These are phyloP conservation scores for Metschnikowia colocasiae DNA, from an alignment of 805 yeast species.

Conservation along the genomic window DNA sequence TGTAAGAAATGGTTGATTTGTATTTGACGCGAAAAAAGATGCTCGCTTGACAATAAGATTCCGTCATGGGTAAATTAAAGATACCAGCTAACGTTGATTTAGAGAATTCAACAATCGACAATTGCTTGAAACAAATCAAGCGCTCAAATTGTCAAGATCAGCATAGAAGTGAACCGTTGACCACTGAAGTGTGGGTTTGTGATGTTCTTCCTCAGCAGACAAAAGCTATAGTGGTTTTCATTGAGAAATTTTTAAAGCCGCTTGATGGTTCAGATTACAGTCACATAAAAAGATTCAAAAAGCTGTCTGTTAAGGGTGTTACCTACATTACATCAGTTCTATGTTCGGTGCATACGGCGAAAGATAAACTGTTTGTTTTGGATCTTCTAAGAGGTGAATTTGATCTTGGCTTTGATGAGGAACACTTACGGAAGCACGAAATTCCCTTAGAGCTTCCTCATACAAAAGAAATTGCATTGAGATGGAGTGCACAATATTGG, in stretches of 20 bases:
- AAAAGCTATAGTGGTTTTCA: conserved; percentile 23
- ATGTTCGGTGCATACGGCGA: conserved; percentile 40
- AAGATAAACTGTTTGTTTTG: conserved; percentile 21
- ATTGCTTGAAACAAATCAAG: conserved; percentile 44
- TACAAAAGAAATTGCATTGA: conserved; percentile 58
- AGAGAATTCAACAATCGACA: conserved; percentile 42
- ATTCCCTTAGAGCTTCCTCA: conserved; percentile 65
- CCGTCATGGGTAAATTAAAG: conserved; percentile 15
- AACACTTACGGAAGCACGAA: conserved; percentile 10
- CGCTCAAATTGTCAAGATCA: conserved; percentile 18
- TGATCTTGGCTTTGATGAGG: conserved; percentile 9
- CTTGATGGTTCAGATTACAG: conserved; percentile 25
- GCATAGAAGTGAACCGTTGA: conserved; percentile 20
- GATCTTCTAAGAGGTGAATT: conserved; percentile 19
- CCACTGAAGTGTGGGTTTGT: conserved; percentile 47
- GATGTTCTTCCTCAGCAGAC: conserved; percentile 39
- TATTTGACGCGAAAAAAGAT: background rate
- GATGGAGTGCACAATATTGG: conserved; percentile 75
- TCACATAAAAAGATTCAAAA: conserved; percentile 57
- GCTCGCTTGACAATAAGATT: background rate
- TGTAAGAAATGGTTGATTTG: background rate
- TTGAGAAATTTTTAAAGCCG: conserved; percentile 26
- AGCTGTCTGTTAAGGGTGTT: conserved; percentile 15
- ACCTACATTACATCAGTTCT: conserved; percentile 38
- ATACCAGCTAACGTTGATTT: conserved; percentile 38